phyloP scores from a whole-genome alignment of 2,329 filamentous ascomycete genomes.

The Verticillium nubilum region DNA sequence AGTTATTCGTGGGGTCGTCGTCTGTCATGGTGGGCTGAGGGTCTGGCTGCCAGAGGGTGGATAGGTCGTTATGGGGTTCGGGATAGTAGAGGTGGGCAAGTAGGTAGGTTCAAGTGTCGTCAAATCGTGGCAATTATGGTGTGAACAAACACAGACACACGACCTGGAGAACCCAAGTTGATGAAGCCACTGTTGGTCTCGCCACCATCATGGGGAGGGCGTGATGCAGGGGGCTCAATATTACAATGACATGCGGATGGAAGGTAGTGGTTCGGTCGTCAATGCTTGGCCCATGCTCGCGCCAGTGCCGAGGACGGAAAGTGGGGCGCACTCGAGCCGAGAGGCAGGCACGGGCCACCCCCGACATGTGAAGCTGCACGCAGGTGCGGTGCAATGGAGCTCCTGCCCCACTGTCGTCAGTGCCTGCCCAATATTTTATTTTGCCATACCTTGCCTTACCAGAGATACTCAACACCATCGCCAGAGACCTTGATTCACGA shows the following conservation, averaged over 20 bases:
- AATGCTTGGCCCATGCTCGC: not conserved
- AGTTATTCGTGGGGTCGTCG: conserved; percentile 34
- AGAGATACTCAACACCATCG: too few relatives aligned
- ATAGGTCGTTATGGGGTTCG: too few relatives aligned
- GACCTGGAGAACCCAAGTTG: not conserved
- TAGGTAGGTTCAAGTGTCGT: not conserved
- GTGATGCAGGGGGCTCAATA: not conserved
- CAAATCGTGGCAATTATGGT: not conserved
- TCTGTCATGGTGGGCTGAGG: conserved; percentile 26
- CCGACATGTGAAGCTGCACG: not conserved
- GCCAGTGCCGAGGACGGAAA: not conserved
- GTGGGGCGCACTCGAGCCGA: not conserved
- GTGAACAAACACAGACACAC: not conserved
- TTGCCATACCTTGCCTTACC: too few relatives aligned
- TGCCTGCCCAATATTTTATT: not conserved
- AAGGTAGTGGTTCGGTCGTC: not conserved
- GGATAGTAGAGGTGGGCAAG: not conserved
- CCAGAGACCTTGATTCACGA: too few relatives aligned
- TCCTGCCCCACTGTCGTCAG: not conserved
- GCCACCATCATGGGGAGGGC: not conserved
- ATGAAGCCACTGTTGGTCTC: not conserved
- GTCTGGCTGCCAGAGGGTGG: not conserved
- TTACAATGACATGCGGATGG: not conserved
- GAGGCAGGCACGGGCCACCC: not conserved
- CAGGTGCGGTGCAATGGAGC: not conserved